phyloP scores from a whole-genome alignment of 768 basidiomycete genomes.

The Leccinum rimulosum region DNA sequence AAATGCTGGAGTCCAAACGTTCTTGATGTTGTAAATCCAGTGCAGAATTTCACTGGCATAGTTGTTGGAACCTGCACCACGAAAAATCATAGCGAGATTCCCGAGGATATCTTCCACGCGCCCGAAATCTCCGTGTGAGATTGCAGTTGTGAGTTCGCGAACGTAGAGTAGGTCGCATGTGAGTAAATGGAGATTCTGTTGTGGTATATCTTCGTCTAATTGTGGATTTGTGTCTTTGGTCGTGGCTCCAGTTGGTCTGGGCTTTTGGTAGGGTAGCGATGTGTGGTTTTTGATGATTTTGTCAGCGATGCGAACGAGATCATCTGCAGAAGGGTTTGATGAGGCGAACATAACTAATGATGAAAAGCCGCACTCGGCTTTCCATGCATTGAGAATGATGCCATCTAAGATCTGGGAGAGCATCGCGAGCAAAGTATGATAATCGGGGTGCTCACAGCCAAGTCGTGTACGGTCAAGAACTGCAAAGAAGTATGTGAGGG shows the following conservation, averaged over 20 bases:
- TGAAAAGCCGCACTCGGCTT: conserved; percentile 4
- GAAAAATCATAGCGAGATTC: conserved; percentile 16
- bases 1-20: conserved; percentile 35
- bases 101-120: conserved; percentile 28
- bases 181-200: conserved; percentile 27
- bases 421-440: conserved; percentile 26
- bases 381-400: conserved; percentile 26
- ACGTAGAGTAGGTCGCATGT: conserved; percentile 33
- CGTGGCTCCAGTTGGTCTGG: not conserved
- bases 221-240: not conserved
- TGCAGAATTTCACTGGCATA: conserved; percentile 18
- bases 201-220: conserved; percentile 14
- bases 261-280: not conserved
- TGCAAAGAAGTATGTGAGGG: not conserved
- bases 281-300: conserved; percentile 24
- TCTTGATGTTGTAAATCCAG: conserved; percentile 21
- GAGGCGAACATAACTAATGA: conserved; percentile 16
- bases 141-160: conserved; percentile 27
- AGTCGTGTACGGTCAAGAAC: conserved; percentile 28
- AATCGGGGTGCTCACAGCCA: conserved; percentile 33
- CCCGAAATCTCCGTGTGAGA: conserved; percentile 33
- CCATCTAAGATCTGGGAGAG: conserved; percentile 33
- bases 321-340: conserved; percentile 21
- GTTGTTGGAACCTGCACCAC: conserved; percentile 20
- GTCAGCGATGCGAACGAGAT: conserved; percentile 17